phyloP scores from a whole-genome alignment of 2,329 filamentous ascomycete species.

The Colletotrichum liaoningense region DNA sequence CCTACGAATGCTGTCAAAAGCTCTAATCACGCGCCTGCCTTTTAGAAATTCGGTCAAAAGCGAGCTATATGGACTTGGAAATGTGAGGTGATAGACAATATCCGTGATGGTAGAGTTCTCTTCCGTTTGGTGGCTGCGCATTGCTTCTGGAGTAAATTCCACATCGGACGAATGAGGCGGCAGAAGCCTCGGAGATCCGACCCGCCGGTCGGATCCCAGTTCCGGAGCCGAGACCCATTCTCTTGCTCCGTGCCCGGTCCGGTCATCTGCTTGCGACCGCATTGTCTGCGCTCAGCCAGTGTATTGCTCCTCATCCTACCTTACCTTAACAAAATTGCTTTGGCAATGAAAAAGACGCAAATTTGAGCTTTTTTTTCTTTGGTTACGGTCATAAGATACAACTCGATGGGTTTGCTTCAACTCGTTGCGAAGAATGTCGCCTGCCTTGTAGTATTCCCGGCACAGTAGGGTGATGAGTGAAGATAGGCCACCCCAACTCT shows the following conservation, averaged over 20 bases:
- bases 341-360: too few relatives aligned
- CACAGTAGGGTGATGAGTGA: not conserved
- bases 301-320: too few relatives aligned
- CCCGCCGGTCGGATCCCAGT: not conserved
- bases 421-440: too few relatives aligned
- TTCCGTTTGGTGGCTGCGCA: not conserved
- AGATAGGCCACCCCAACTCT: not conserved
- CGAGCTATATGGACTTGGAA: not conserved
- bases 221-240: not conserved
- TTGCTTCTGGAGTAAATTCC: not conserved
- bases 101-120: not conserved
- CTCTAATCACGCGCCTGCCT: not conserved
- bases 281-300: not conserved
- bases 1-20: not conserved
- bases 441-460: too few relatives aligned
- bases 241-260: not conserved
- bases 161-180: not conserved
- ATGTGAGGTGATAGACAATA: not conserved
- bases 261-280: not conserved
- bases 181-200: not conserved
- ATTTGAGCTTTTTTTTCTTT: too few relatives aligned
- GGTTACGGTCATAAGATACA: not conserved
- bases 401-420: not conserved
- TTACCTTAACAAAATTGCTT: too few relatives aligned
- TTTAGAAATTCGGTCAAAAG: not conserved